These are phyloP conservation scores for Neckera pumila DNA, from an alignment of 225 moss, liverwort and hornwort genomes.

Conservation along the genomic window DNA sequence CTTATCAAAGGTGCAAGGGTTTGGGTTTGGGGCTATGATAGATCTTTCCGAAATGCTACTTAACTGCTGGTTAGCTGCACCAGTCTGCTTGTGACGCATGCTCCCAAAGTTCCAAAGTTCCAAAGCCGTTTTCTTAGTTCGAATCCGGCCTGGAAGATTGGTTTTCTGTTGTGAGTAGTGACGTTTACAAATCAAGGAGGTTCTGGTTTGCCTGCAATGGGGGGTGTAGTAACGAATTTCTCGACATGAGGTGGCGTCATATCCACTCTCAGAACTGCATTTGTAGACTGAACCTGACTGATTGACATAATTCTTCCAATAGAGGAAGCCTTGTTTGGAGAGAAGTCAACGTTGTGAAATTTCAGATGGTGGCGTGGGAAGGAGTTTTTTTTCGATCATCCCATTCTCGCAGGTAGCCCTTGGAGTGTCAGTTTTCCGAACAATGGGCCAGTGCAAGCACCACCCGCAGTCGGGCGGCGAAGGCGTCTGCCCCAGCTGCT, in stretches of 20 bases:
- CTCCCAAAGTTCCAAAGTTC: neutral
- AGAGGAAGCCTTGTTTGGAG: neutral
- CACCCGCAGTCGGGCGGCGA: neutral
- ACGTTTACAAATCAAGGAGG: neutral
- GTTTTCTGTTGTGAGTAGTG: neutral
- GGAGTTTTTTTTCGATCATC: neutral
- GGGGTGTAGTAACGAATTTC: neutral
- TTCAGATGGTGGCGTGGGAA: slow-evolving; percentile 9
- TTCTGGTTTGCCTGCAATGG: neutral
- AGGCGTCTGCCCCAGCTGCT: slow-evolving; percentile 22
- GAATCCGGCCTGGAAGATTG: neutral
- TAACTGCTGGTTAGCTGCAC: neutral
- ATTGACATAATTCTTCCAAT: neutral
- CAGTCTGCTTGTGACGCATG: neutral
- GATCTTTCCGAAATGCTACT: neutral
- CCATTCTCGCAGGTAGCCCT: neutral
- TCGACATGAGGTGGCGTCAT: neutral
- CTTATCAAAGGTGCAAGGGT: neutral
- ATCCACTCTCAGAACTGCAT: neutral
- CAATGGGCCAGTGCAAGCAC: slow-evolving; percentile 25
- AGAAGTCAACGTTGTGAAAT: neutral
- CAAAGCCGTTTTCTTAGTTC: neutral
- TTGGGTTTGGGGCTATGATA: neutral
- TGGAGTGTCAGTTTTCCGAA: neutral
- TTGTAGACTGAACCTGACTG: no score